Percentiles rank a stretch among this genome's conserved stretches.
These are phyloP conservation scores for Serendipita sp. DNA, from an alignment of 1,284 basidiomycete genomes.

Conservation along the genomic window DNA sequence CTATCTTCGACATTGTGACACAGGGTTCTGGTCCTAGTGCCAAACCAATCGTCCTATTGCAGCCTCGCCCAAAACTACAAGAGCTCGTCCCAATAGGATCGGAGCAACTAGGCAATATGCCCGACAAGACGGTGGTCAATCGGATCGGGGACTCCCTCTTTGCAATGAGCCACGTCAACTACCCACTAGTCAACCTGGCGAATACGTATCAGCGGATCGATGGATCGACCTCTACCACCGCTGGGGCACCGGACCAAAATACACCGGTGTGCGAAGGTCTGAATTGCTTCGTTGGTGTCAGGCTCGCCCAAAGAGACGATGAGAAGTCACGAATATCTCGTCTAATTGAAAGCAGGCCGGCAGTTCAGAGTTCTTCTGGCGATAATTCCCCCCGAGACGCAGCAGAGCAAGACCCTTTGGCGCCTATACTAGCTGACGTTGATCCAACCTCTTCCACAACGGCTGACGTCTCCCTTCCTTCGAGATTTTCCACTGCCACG, in stretches of 20 bases:
- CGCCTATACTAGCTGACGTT: background rate
- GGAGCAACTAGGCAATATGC: constrained; percentile 25
- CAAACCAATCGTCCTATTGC: constrained; percentile 60
- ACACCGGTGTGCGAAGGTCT: constrained; percentile 10
- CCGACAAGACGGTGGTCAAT: constrained; percentile 13
- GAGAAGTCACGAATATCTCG: constrained; percentile 10
- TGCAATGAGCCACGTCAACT: constrained; percentile 60
- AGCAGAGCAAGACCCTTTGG: background rate
- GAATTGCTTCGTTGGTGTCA: constrained; percentile 15
- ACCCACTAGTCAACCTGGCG: constrained; percentile 59
- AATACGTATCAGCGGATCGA: constrained; percentile 8
- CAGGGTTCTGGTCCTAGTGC: constrained; percentile 27
- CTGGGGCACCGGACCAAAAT: background rate
- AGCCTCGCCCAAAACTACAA: constrained; percentile 55
- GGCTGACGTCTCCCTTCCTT: background rate
- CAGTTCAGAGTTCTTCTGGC: constrained; percentile 21
- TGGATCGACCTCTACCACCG: constrained; percentile 4
- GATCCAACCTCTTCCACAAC: background rate
- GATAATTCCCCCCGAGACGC: constrained; percentile 10
- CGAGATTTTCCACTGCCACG: background rate
- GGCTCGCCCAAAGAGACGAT: constrained; percentile 12
- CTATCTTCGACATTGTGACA: constrained; percentile 59
- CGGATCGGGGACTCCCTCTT: constrained; percentile 52
- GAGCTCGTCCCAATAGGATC: constrained; percentile 25
- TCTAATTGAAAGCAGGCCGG: constrained; percentile 9